These are phyloP conservation scores for Kazachstania viticola DNA, from an alignment of 805 yeast genomes.

Conservation along the genomic window DNA sequence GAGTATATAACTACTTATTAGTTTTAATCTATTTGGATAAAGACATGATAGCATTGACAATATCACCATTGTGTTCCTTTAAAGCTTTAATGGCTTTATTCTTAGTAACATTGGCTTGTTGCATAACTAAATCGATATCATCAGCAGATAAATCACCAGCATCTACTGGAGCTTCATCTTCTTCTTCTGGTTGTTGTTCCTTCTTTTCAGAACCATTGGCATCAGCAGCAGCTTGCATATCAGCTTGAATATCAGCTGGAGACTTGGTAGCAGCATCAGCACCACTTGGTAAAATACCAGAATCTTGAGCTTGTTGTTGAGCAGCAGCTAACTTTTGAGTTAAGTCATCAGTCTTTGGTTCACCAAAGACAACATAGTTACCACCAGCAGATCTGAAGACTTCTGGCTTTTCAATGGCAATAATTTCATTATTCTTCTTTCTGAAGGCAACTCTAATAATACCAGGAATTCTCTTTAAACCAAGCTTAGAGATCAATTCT, in stretches of 20 bases:
- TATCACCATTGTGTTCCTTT: slow-evolving; percentile 79
- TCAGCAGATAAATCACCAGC: slow-evolving; percentile 72
- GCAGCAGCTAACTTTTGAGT: slow-evolving; percentile 79
- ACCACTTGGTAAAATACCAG: slow-evolving; percentile 33
- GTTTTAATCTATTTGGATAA: slow-evolving; percentile 29
- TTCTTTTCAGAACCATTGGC: slow-evolving; percentile 30
- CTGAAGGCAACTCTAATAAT: slow-evolving; percentile 92
- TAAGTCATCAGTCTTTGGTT: slow-evolving; percentile 92
- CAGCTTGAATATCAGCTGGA: slow-evolving; percentile 74
- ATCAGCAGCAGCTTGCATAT: slow-evolving; percentile 53
- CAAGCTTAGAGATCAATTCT: slow-evolving; percentile 76
- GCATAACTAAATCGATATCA: slow-evolving; percentile 77
- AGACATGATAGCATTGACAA: slow-evolving; percentile 93
- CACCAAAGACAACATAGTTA: slow-evolving; percentile 94
- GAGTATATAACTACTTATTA: neutral
- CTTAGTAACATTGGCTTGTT: slow-evolving; percentile 84
- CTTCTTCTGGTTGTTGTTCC: slow-evolving; percentile 35
- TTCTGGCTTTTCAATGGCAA: slow-evolving; percentile 88
- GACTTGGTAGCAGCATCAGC: slow-evolving; percentile 44
- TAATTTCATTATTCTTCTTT: slow-evolving; percentile 81
- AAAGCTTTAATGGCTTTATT: slow-evolving; percentile 87
- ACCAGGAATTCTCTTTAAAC: slow-evolving; percentile 83
- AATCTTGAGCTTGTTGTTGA: slow-evolving; percentile 48
- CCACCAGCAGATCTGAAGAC: slow-evolving; percentile 90
- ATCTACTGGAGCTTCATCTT: slow-evolving; percentile 67